These are phyloP conservation scores for Cladophialophora psammophila DNA, from an alignment of 2,329 filamentous ascomycete species.

Conservation along the genomic window DNA sequence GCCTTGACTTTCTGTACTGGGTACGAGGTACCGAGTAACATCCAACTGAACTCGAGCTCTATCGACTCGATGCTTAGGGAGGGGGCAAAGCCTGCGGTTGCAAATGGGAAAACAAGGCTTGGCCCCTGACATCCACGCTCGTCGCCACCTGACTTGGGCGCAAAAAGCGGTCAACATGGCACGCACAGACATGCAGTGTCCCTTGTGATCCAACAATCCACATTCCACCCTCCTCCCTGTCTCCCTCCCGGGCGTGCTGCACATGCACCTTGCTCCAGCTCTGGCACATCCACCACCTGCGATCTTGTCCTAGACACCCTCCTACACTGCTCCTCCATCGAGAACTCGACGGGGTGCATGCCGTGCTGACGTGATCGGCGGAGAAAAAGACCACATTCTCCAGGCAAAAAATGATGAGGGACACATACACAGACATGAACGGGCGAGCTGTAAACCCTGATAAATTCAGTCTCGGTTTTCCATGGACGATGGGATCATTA, in stretches of 20 bases:
- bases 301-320: neutral
- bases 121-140: neutral
- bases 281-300: neutral
- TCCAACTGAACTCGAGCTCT: too few species aligned
- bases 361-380: neutral
- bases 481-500: slow-evolving; percentile 27
- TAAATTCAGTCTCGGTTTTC: neutral
- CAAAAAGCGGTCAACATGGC: slow-evolving; percentile 15
- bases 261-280: neutral
- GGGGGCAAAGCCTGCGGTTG: neutral
- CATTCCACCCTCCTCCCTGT: neutral
- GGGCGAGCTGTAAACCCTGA: neutral
- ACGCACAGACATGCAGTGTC: neutral
- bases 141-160: slow-evolving; percentile 3
- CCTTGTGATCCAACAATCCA: neutral
- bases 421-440: neutral
- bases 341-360: neutral
- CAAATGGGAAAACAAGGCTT: slow-evolving; percentile 11
- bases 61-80: too few species aligned
- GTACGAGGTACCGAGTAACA: too few species aligned
- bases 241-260: neutral
- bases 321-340: neutral
- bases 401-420: too few species aligned
- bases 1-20: too few species aligned
- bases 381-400: neutral